Evolutionary conservation across 352 stramenopile species (phyloP).

Genomic region (Globisporangium canariense): DNA sequence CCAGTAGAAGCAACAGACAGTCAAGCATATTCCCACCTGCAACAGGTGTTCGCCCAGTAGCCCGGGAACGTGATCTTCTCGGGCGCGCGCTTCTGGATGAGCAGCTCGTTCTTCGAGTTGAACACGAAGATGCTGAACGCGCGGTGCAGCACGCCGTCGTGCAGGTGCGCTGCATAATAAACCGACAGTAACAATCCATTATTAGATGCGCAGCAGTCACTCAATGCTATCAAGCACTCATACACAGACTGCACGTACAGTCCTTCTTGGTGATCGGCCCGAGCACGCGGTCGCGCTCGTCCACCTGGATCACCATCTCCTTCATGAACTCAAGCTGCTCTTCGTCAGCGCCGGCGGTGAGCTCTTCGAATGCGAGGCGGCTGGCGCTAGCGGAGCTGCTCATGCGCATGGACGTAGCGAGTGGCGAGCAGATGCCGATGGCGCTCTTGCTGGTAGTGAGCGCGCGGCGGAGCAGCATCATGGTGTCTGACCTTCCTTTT

Average conservation of each 20-base stretch:
- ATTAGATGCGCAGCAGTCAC: not conserved
- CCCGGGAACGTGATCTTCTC: conserved; percentile 99
- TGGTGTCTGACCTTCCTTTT: not conserved
- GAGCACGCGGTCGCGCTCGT: conserved; percentile 77
- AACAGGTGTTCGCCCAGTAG: conserved; percentile 99
- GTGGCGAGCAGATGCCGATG: conserved; percentile 14
- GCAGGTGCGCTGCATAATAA: conserved; percentile 49
- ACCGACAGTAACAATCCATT: not conserved
- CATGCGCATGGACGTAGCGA: conserved; percentile 10
- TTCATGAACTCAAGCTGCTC: conserved; percentile 90
- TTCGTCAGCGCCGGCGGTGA: conserved; percentile 62
- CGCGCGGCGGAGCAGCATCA: conserved; percentile 15
- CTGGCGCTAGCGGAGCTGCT: conserved; percentile 9
- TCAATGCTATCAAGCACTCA: not conserved
- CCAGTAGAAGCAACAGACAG: not conserved
- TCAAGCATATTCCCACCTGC: conserved; percentile 45
- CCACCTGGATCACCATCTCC: conserved; percentile 88
- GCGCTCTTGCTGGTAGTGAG: not conserved
- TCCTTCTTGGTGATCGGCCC: conserved; percentile 89
- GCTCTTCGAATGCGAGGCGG: conserved; percentile 53
- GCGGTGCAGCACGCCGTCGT: conserved; percentile 76
- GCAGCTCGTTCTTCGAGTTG: conserved; percentile 80
- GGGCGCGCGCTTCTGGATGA: conserved; percentile 90
- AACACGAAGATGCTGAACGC: conserved; percentile 88
- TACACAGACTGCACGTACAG: conserved; percentile 17